phyloP scores from a whole-genome alignment of 306 rosid genomes.

The Glycine tomentella region DNA sequence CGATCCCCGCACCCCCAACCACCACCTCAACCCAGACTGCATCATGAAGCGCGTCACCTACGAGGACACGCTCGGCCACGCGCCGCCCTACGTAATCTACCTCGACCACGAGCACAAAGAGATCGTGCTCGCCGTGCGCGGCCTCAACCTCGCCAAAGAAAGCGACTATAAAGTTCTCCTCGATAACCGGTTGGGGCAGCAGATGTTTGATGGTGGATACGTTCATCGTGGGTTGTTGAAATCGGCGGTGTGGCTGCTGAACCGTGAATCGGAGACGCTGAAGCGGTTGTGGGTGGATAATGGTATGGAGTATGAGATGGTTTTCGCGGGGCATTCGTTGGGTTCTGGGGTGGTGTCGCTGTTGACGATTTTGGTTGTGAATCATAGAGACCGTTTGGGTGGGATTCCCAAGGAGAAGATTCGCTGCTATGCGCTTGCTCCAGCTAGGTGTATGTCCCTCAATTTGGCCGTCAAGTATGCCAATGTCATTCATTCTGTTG shows the following conservation, averaged over 20 bases:
- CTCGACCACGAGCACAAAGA: conserved; percentile 72
- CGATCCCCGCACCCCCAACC: conserved; percentile 68
- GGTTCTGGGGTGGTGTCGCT: conserved; percentile 92
- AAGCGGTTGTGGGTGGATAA: conserved; percentile 75
- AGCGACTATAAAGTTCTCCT: conserved; percentile 76
- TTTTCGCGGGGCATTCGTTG: conserved; percentile 85
- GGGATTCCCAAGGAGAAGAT: conserved; percentile 75
- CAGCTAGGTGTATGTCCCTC: conserved; percentile 94
- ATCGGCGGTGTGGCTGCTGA: conserved; percentile 83
- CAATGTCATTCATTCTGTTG: conserved; percentile 77
- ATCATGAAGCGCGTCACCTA: conserved; percentile 67
- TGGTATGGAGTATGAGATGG: conserved; percentile 67
- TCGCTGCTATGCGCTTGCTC: conserved; percentile 80
- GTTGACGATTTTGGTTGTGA: conserved; percentile 71
- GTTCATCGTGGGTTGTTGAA: conserved; percentile 85
- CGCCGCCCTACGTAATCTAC: conserved; percentile 90
- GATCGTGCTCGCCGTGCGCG: conserved; percentile 82
- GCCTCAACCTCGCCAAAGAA: conserved; percentile 72
- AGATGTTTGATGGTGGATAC: conserved; percentile 91
- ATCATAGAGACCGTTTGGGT: conserved; percentile 67
- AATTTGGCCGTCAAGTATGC: conserved; percentile 96
- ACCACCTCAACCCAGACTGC: conserved; percentile 65
- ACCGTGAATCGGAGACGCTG: conserved; percentile 75
- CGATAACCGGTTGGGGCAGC: conserved; percentile 76
- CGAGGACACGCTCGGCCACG: conserved; percentile 59